These are phyloP conservation scores for Gyrodon lividus DNA, from an alignment of 768 basidiomycete genomes.

Conservation along the genomic window DNA sequence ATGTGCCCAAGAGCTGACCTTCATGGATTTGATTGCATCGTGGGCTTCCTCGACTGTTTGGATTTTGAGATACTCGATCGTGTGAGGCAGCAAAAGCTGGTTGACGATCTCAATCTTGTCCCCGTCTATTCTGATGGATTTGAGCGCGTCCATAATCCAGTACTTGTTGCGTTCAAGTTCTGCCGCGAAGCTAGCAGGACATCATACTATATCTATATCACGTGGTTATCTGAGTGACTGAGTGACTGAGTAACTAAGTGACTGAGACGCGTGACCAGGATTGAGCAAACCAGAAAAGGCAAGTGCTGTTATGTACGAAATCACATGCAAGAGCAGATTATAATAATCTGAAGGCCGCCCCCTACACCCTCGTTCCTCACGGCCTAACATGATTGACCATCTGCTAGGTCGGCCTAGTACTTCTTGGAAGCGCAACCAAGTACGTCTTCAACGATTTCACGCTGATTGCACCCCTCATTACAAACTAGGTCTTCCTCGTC, in stretches of 20 bases:
- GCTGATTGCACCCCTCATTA: background rate
- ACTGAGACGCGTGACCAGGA: background rate
- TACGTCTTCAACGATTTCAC: conserved; percentile 25
- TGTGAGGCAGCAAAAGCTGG: conserved; percentile 83
- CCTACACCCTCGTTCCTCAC: conserved; percentile 3
- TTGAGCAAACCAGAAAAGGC: conserved; percentile 20
- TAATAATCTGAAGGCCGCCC: conserved; percentile 2
- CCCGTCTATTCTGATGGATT: conserved; percentile 44
- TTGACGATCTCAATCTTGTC: conserved; percentile 81
- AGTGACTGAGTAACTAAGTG: background rate
- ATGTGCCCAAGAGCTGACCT: conserved; percentile 62
- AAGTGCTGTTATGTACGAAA: conserved; percentile 11
- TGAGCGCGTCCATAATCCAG: conserved; percentile 25
- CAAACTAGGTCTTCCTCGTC: conserved; percentile 77
- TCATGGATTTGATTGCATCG: conserved; percentile 96
- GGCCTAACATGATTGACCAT: conserved; percentile 83
- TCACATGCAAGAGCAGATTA: conserved; percentile 34
- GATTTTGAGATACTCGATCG: conserved; percentile 63
- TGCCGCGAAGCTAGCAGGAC: too few relatives aligned
- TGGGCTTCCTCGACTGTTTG: conserved; percentile 79
- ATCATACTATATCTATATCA: too few relatives aligned
- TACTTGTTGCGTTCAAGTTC: too few relatives aligned
- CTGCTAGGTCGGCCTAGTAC: conserved; percentile 83
- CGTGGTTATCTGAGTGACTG: background rate
- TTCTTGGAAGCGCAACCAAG: conserved; percentile 88